Evolutionary conservation across 352 stramenopile genomes (phyloP), one percentile per base, ranked within the genome.

Genomic region (Achlya hypogyna): DNA sequence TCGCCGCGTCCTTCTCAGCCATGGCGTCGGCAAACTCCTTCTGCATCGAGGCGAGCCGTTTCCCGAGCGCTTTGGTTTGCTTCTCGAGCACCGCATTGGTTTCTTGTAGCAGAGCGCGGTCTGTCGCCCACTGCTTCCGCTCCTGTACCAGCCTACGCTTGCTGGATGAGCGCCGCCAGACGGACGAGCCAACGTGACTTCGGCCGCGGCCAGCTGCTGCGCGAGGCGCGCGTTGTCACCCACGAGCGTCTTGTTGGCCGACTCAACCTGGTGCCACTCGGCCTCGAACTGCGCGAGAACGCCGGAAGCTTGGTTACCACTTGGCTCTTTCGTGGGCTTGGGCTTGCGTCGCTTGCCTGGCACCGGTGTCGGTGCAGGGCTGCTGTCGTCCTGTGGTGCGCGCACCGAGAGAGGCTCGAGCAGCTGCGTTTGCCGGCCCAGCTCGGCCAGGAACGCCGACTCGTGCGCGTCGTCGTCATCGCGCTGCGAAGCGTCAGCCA

Each of bases 361-460:
- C n/a, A n/a, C n/a, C n/a, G n/a, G n/a, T n/a, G n/a, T n/a, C n/a
- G n/a, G n/a, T n/a, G n/a, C n/a, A n/a, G n/a, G n/a, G n/a, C n/a
- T 42, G 53, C 22, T 8, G 31, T 27, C 10, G 22, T n/a, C n/a
- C n/a, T n/a, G 16, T 53, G 53, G 9, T 2, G 53, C 53, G 12
- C 16, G 27, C 8, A 10, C 8, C 27, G 47, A 53, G 47, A 32
- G 27, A 9, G 47, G 27, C 8, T 32, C 27, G 47, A 47, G 35
- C 10, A 62, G 6, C 6, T 69, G 49, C 5, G 74, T 77, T 16
- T 91, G 82, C 29, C 80, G 88, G 1, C 74, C 78, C 0, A 93
- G 69, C 14, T 93, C 84, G 0, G 76, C 77, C 0, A 91, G 70
- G 54, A 93, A 93, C 45, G 87, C 54, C 63, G 76, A 70, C 49